Evolutionary conservation across 352 stramenopile genomes (phyloP).

Genomic region (Thalassiosira exigua): DNA sequence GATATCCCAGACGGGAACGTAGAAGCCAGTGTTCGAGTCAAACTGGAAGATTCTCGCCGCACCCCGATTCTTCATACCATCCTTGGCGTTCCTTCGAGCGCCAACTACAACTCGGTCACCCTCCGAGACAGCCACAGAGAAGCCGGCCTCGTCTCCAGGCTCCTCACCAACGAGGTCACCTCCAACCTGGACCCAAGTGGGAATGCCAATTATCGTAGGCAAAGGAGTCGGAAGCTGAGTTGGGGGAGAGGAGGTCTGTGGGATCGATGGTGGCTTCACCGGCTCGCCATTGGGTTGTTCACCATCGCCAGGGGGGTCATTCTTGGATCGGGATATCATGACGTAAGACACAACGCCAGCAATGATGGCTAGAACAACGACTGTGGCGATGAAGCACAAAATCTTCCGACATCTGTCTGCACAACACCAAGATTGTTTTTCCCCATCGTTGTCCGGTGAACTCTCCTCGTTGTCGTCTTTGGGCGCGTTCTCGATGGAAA

Average conservation of each 20-base stretch:
- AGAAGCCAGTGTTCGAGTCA: conserved; percentile 36
- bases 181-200: conserved; percentile 51
- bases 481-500: conserved; percentile 21
- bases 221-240: conserved; percentile 27
- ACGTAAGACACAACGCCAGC: conserved; percentile 2
- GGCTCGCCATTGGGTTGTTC: background rate
- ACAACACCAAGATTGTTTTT: background rate
- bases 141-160: conserved; percentile 57
- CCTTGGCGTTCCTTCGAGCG: conserved; percentile 43
- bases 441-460: background rate
- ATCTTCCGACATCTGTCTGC: conserved; percentile 25
- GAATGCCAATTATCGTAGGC: conserved; percentile 11
- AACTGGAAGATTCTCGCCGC: conserved; percentile 56
- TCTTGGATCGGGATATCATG: conserved; percentile 5
- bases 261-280: background rate
- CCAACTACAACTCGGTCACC: conserved; percentile 49
- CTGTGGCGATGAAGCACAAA: conserved; percentile 14
- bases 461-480: background rate
- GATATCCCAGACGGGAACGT: conserved; percentile 42
- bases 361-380: conserved; percentile 12
- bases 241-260: background rate
- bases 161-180: conserved; percentile 43
- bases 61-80: conserved; percentile 58
- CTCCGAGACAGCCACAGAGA: conserved; percentile 56
- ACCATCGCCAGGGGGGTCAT: conserved; percentile 3